Conservation (phyloP, 2,329 filamentous ascomycete genomes). For the Fulvia fulva region DNA sequence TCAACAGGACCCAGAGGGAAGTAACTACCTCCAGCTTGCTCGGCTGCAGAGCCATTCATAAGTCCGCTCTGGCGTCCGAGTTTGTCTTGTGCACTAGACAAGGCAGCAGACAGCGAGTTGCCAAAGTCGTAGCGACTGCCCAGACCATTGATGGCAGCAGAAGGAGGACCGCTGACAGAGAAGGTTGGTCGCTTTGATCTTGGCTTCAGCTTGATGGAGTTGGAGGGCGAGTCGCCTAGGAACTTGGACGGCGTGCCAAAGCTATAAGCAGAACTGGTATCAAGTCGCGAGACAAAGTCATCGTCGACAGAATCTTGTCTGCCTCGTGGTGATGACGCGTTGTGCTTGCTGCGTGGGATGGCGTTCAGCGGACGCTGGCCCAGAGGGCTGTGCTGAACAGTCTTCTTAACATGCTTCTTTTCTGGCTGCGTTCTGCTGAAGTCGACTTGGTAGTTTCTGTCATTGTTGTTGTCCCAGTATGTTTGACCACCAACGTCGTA, state of each 20-base stretch:
- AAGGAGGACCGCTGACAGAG: conserved; percentile 50
- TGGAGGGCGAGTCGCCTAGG: conserved; percentile 56
- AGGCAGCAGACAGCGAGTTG: conserved; percentile 80
- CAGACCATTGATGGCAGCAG: conserved; percentile 56
- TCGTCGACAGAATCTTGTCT: conserved; percentile 60
- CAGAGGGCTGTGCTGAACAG: conserved; percentile 22
- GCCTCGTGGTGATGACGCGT: conserved; percentile 46
- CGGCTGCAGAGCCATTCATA: conserved; percentile 35
- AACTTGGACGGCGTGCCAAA: conserved; percentile 41
- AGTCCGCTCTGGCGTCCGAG: conserved; percentile 54
- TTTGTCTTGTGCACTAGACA: conserved; percentile 67
- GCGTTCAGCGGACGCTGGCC: conserved; percentile 48
- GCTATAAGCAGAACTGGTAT: conserved; percentile 39
- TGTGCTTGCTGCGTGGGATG: conserved; percentile 48
- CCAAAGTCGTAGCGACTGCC: conserved; percentile 94
- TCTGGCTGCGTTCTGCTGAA: conserved; percentile 52
- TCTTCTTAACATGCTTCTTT: conserved; percentile 30
- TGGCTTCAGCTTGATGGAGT: conserved; percentile 64
- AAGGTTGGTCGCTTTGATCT: conserved; percentile 59
- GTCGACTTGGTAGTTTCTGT: conserved; percentile 87
- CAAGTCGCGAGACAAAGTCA: conserved; percentile 60
- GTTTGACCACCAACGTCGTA: conserved; percentile 82
- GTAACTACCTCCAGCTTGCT: conserved; percentile 39
- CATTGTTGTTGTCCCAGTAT: conserved; percentile 90
- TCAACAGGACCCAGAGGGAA: conserved; percentile 34